Conservation (phyloP, 1,284 basidiomycete species). For the Cutaneotrichosporon mucoides region DNA sequence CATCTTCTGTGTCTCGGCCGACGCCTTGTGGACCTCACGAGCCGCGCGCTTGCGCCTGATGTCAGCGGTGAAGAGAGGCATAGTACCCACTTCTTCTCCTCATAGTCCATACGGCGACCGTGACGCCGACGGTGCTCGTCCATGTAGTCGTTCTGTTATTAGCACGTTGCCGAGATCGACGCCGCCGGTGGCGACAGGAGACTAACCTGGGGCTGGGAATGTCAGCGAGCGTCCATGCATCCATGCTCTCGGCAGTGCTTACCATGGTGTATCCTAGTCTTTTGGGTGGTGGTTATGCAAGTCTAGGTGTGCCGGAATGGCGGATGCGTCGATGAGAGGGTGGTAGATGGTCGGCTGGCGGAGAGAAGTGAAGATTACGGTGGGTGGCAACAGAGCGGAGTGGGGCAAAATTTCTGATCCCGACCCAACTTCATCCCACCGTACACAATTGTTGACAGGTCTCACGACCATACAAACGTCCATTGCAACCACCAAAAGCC, state of each 20-base stretch:
- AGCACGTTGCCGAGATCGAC: constrained; percentile 1
- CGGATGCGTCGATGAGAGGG: constrained; percentile 3
- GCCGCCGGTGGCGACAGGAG: not conserved
- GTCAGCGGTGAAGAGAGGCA: not conserved
- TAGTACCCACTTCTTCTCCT: constrained; percentile 45
- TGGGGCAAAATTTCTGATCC: constrained; percentile 24
- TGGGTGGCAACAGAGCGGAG: constrained; percentile 13
- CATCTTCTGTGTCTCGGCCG: constrained; percentile 83
- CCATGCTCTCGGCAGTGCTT: not conserved
- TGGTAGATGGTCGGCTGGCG: not conserved
- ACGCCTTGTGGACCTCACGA: constrained; percentile 81
- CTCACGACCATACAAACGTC: constrained; percentile 1
- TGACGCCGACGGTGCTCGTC: constrained; percentile 50
- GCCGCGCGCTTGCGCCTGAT: constrained; percentile 88
- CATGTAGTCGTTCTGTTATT: constrained; percentile 50
- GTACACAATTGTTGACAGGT: constrained; percentile 2
- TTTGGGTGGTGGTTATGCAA: not conserved
- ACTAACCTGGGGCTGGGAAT: constrained; percentile 42
- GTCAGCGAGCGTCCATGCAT: constrained; percentile 11
- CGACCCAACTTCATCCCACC: constrained; percentile 2
- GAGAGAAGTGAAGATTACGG: not conserved
- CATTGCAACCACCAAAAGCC: not conserved
- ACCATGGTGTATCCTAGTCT: constrained; percentile 25
- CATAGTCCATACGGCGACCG: constrained; percentile 49
- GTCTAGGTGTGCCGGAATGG: constrained; percentile 3